Percentiles rank a stretch among this genome's conserved stretches.
phyloP scores from a whole-genome alignment of 345 rosid species.

The Sisymbrium altissimum region DNA sequence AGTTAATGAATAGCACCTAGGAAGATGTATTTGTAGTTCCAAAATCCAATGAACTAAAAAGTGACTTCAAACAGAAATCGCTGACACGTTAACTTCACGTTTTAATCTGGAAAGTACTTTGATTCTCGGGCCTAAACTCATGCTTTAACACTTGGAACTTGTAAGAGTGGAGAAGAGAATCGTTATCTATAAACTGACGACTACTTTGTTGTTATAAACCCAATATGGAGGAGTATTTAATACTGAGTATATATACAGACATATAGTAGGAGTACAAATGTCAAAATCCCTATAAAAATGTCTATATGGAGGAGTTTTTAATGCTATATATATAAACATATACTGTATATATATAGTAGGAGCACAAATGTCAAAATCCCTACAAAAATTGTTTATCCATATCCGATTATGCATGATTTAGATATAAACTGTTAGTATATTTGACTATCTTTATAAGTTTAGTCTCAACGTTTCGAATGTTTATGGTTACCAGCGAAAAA shows the following conservation, averaged over 20 bases:
- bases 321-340: no score
- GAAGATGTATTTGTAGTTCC: slow-evolving; percentile 4
- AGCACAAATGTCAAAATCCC: not conserved
- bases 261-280: not conserved
- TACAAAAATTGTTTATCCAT: not conserved
- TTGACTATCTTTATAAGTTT: no score
- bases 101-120: slow-evolving; percentile 20
- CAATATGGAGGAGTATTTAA: not conserved
- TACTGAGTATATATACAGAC: not conserved
- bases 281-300: not conserved
- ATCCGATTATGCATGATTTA: no score
- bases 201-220: not conserved
- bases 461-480: no score
- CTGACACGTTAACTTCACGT: slow-evolving; percentile 21
- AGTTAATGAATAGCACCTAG: not conserved
- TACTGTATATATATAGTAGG: not conserved
- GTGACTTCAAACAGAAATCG: slow-evolving; percentile 1
- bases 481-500: no score
- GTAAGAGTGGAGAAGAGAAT: slow-evolving; percentile 20
- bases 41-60: slow-evolving; percentile 24
- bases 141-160: slow-evolving; percentile 34
- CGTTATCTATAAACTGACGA: not conserved
- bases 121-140: slow-evolving; percentile 25
- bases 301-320: no score
- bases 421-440: no score